Conservation (phyloP, 345 rosid genomes). For the Citrus unshiu region DNA sequence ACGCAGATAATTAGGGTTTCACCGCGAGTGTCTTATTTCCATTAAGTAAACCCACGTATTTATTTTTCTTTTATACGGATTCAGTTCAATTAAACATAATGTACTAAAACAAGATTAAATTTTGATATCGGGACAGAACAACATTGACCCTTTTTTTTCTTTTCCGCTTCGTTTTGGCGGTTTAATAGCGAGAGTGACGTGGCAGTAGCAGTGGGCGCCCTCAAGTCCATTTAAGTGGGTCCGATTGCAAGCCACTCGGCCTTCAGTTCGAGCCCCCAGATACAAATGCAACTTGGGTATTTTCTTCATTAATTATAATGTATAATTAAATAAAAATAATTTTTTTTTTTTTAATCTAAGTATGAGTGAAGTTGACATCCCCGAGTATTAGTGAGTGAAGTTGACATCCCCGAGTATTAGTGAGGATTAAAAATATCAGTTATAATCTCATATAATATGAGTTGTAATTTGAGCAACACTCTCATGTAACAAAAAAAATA, state of each 20-base stretch:
- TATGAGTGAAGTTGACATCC: too few relatives aligned
- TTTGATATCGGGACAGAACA: neutral
- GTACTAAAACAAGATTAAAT: neutral
- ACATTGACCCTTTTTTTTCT: neutral
- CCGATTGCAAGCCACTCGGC: neutral
- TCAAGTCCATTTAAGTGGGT: neutral
- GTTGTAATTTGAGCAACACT: fast-evolving
- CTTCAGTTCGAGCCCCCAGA: too few relatives aligned
- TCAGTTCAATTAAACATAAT: neutral
- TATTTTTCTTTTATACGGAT: too few relatives aligned
- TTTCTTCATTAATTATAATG: fast-evolving
- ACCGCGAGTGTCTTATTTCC: neutral
- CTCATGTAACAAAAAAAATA: too few relatives aligned
- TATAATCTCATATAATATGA: too few relatives aligned
- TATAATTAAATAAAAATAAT: fast-evolving
- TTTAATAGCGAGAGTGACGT: neutral
- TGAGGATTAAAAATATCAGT: fast-evolving
- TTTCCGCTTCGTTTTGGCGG: neutral
- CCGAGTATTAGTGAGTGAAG: fast-evolving
- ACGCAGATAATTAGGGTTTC: neutral
- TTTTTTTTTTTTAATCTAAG: too few relatives aligned
- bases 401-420: fast-evolving
- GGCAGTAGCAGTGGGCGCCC: neutral
- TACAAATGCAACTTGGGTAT: too few relatives aligned
- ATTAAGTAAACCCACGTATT: neutral